Base-by-base conservation (phyloP, 2,329 filamentous ascomycete species). In the Cercospora brassicicola region DNA sequence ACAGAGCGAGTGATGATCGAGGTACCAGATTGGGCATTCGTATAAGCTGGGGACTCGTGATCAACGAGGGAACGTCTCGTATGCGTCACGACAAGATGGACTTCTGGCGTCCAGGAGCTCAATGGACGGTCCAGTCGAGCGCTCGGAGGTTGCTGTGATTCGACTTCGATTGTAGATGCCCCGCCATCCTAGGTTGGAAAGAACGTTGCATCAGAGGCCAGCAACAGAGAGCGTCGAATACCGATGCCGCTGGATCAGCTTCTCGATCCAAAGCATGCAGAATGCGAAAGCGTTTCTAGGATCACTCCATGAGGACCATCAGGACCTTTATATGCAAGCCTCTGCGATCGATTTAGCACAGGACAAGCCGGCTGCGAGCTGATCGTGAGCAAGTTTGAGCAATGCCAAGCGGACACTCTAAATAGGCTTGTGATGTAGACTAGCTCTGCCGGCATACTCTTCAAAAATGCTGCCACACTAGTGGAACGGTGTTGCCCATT, bases 301-400 rank as follows among this genome's bases (percentile, higher is more conserved):
- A 5, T 20, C 2, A 10, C 30, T 36, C 28, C 15, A 8, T n/a
- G 15, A 59, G 31, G 30, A n/a, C 28, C 30, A 2, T 13, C 55
- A 11, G 30, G 15, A 9, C 10, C 26, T 59, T 26, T n/a, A 42
- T 42, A 51, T 45, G 28, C 36, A 13, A 51, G 23, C 26, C 28
- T 33, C 18, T 33, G n/a, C 30, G 55, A 28, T 33, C n/a, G n/a
- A 51, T 20, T 18, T 9, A 62, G 36, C 23, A 30, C 20, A 62
- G 31, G n/a, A 28, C 31, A 57, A 57, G 13, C 31, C 11, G 28
- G 28, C 18, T 45, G 36, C 8, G 36, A 30, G 51, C 51, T 64
- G 23, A 28, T 28, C 20, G 20, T 64, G 62, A 64, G 62, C 62
- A 64, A 33, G 53, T 64, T 64, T 64, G 62, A 56, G 62, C 33